Evolutionary conservation across 164 flowering plant genomes (phyloP).

Genomic region (Nymphaea colorata): DNA sequence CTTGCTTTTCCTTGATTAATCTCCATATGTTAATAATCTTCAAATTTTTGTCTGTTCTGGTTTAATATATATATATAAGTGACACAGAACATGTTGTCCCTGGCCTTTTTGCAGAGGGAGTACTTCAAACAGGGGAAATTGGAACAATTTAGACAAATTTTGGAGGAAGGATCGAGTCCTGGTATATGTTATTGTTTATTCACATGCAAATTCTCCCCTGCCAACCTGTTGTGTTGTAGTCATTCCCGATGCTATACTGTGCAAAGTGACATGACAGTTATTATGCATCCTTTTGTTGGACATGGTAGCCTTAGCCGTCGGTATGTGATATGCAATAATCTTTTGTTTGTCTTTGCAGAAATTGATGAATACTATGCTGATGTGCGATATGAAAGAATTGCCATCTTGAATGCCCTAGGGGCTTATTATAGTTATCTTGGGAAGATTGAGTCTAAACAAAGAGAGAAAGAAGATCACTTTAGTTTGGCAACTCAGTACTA

Average conservation of each 20-base stretch:
- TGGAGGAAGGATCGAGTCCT: conserved; percentile 94
- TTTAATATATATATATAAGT: not conserved
- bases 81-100: not conserved
- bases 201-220: not conserved
- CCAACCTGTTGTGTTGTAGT: not conserved
- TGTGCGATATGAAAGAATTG: conserved; percentile 86
- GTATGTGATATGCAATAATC: no score
- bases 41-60: not conserved
- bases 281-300: not conserved
- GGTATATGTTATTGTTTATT: conserved; percentile 27
- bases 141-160: conserved; percentile 78
- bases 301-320: not conserved
- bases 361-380: conserved; percentile 97
- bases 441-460: conserved; percentile 73
- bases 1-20: no score
- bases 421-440: conserved; percentile 92
- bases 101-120: conserved; percentile 59
- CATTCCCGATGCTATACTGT: not conserved
- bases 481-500: conserved; percentile 72
- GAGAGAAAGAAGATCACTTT: conserved; percentile 88
- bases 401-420: conserved; percentile 88
- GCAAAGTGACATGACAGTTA: no score
- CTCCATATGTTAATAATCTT: no score
- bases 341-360: conserved; percentile 33
- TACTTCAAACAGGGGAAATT: conserved; percentile 92